Percentiles rank a stretch among this genome's conserved stretches.
Conservation (phyloP, 805 yeast species). For the Saturnispora serradocipensis region DNA sequence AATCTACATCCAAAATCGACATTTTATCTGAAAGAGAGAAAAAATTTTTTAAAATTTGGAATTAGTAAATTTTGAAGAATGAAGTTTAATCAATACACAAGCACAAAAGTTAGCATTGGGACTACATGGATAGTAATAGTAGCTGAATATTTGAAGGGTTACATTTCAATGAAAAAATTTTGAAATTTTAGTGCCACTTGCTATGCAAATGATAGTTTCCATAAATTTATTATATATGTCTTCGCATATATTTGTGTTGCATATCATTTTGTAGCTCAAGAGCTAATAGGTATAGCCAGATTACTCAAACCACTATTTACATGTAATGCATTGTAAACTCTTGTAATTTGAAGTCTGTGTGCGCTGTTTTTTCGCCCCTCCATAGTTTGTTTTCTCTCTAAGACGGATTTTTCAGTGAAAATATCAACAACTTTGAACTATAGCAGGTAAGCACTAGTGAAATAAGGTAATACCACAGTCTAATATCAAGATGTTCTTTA, state of each 20-base stretch:
- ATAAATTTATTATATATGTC: too few relatives aligned
- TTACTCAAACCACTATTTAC: neutral
- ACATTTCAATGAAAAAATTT: too few relatives aligned
- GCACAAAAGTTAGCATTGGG: too few relatives aligned
- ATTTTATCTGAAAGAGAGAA: neutral
- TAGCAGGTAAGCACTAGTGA: neutral
- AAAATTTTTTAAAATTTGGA: neutral
- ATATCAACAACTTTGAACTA: neutral
- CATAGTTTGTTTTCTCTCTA: neutral
- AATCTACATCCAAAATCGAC: neutral
- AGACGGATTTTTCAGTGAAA: neutral
- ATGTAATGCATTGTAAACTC: too few relatives aligned
- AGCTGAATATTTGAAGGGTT: too few relatives aligned
- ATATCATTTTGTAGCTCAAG: neutral
- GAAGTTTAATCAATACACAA: neutral
- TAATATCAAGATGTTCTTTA: conserved; percentile 23
- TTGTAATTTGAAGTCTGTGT: too few relatives aligned
- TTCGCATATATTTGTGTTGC: neutral
- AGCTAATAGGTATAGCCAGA: neutral
- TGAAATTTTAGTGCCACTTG: too few relatives aligned
- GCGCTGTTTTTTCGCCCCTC: neutral
- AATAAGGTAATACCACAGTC: neutral
- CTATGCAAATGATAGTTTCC: too few relatives aligned
- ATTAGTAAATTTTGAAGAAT: neutral
- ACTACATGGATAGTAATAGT: too few relatives aligned